Evolutionary conservation across 176 grass and related monocot species (phyloP), one percentile per base, ranked within the genome.

Genomic region (Paspalum notatum): DNA sequence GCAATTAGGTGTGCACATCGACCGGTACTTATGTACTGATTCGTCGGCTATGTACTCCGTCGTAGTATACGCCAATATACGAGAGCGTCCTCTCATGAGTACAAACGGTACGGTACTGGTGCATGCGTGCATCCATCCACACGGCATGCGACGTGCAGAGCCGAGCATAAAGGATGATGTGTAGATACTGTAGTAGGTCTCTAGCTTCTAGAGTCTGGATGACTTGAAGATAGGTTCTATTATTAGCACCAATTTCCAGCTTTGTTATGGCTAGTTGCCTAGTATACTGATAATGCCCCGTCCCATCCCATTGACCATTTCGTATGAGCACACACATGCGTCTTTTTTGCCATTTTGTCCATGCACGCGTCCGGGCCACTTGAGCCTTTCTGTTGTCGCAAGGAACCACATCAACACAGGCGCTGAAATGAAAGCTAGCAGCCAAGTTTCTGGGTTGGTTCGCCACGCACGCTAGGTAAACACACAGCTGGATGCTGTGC

Each of bases 251-350:
- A 61, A 47, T 41, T 71, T 16, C 24, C 10, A 61, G 25, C 56
- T 71, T 16, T 83, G 57, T 78, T 39, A 40, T 9, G 50, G 15
- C 12, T 48, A 72, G 15, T 42, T 12, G 3, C 12, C 12, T n/a
- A n/a, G 20, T 49, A 51, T 67, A 24, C 14, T 26, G 40, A 59
- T 80, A 58, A 68, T 43, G 20, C 27, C n/a, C 1, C 41, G 5
- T 44, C 78, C 56, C 25, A 15, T 82, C 42, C 48, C 26, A 49
- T 72, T 84, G 67, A 73, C 80, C 66, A 32, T 37, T 44, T 49
- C 40, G 58, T 61, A 62, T 18, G 41, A 22, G 8, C 58, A 11
- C 8, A 3, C 79, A 79, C 51, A 79, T 79, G 80, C 26, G 9
- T 22, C 59, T 45, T 68, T 58, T 51, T 50, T 84, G 44, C 32